A percentile compares a stretch with the other conserved stretches of the same genome.
phyloP scores from a whole-genome alignment of 2,329 filamentous ascomycete genomes.

The Colletotrichum tropicicola region DNA sequence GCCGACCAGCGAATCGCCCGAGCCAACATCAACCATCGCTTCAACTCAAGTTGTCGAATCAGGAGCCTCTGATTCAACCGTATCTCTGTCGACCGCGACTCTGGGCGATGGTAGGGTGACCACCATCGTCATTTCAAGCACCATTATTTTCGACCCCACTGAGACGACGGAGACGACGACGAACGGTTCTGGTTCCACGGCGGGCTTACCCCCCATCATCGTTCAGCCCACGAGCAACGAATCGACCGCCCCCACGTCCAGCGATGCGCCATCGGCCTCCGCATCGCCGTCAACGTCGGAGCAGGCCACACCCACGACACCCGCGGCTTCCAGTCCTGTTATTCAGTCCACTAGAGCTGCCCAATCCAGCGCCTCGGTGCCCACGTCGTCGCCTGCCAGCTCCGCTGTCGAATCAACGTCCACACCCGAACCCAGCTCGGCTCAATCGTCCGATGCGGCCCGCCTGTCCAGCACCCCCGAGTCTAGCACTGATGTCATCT shows the following conservation, averaged over 20 bases:
- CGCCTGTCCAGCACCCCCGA: background rate
- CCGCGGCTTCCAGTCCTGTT: constrained; percentile 5
- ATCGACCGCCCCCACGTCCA: background rate
- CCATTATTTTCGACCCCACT: constrained; percentile 29
- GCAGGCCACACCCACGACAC: constrained; percentile 18
- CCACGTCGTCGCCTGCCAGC: background rate
- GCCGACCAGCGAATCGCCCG: background rate
- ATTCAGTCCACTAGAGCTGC: background rate
- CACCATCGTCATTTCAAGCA: constrained; percentile 39
- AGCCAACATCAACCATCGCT: constrained; percentile 3
- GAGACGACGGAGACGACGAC: constrained; percentile 24
- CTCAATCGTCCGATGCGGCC: background rate
- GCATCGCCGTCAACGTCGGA: constrained; percentile 7
- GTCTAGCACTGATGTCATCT: background rate
- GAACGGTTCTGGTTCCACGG: constrained; percentile 18
- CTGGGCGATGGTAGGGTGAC: constrained; percentile 33
- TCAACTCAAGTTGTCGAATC: constrained; percentile 5
- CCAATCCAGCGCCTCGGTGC: background rate
- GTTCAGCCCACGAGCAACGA: constrained; percentile 30
- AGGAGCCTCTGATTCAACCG: constrained; percentile 1
- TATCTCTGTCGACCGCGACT: constrained; percentile 29
- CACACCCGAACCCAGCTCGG: constrained; percentile 3
- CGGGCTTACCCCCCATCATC: constrained; percentile 24
- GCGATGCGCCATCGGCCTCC: background rate
- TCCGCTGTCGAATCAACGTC: background rate